These are phyloP conservation scores for Aspergillus saccharolyticus DNA, from an alignment of 495 filamentous ascomycete species.

Conservation along the genomic window DNA sequence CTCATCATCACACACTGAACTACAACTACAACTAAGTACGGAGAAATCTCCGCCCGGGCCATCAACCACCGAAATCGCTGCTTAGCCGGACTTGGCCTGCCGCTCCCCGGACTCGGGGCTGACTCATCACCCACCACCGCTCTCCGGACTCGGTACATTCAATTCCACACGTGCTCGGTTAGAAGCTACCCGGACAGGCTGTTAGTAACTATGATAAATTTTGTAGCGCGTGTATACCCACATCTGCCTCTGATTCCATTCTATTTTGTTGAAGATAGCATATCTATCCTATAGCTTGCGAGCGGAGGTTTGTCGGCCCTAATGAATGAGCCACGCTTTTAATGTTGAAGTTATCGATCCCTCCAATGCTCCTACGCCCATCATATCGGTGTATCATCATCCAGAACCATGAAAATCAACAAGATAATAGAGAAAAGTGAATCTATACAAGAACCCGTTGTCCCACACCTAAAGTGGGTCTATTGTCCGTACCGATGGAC, in stretches of 20 bases:
- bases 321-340: slow-evolving; percentile 7
- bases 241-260: not conserved
- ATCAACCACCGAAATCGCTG: slow-evolving; percentile 4
- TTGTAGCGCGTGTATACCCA: too few species aligned
- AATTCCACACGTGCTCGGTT: not conserved
- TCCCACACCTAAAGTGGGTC: not conserved
- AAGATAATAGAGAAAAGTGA: not conserved
- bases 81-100: not conserved
- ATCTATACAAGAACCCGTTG: not conserved
- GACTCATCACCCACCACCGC: not conserved
- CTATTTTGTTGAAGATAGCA: slow-evolving; percentile 1
- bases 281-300: not conserved
- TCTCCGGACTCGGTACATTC: not conserved
- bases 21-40: slow-evolving; percentile 2
- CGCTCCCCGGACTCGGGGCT: not conserved
- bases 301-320: not conserved
- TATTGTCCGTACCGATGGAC: not conserved
- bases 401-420: not conserved
- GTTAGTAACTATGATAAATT: too few species aligned
- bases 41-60: slow-evolving; percentile 4
- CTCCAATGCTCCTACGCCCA: slow-evolving; percentile 1
- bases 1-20: not conserved
- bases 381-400: not conserved
- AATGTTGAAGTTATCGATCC: slow-evolving; percentile 15
- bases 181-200: not conserved